A percentile compares a stretch with the other conserved stretches of the same genome.
phyloP scores from a whole-genome alignment of 352 stramenopile species.

The Phytophthora cactorum region DNA sequence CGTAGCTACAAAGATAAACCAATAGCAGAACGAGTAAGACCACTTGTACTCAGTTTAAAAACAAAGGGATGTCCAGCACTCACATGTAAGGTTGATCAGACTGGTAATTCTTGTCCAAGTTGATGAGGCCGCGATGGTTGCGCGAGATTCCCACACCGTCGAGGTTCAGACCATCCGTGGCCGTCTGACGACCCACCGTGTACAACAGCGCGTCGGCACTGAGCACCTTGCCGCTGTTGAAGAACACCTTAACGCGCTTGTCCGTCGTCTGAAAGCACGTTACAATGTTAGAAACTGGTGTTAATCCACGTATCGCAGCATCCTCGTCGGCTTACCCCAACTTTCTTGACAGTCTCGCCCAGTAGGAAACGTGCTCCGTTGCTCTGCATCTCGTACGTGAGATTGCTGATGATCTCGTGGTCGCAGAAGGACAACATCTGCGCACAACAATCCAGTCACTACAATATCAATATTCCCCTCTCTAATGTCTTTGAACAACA shows the following conservation, averaged over 20 bases:
- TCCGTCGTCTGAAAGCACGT: constrained; percentile 44
- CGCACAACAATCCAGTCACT: not conserved
- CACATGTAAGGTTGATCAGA: constrained; percentile 84
- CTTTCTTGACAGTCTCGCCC: constrained; percentile 76
- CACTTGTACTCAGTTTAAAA: not conserved
- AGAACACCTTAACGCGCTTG: constrained; percentile 70
- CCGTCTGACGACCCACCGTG: constrained; percentile 79
- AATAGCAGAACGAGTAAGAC: constrained; percentile 30
- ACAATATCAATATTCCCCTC: not conserved
- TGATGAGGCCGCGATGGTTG: constrained; percentile 83
- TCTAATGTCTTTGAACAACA: not conserved
- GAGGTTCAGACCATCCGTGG: constrained; percentile 83
- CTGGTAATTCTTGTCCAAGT: constrained; percentile 91
- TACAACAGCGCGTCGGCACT: constrained; percentile 82
- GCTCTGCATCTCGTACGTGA: constrained; percentile 91
- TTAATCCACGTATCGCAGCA: not conserved
- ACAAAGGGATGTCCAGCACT: constrained; percentile 3
- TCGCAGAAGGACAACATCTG: constrained; percentile 89
- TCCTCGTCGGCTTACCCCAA: constrained; percentile 45
- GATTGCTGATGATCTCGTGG: constrained; percentile 84
- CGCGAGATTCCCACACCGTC: constrained; percentile 79
- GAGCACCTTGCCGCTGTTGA: constrained; percentile 77
- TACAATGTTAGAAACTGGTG: constrained; percentile 6
- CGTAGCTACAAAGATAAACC: constrained; percentile 57
- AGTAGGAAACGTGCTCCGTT: constrained; percentile 89